Conservation (phyloP, 225 moss, liverwort and hornwort genomes). For the Ulota crispa region DNA sequence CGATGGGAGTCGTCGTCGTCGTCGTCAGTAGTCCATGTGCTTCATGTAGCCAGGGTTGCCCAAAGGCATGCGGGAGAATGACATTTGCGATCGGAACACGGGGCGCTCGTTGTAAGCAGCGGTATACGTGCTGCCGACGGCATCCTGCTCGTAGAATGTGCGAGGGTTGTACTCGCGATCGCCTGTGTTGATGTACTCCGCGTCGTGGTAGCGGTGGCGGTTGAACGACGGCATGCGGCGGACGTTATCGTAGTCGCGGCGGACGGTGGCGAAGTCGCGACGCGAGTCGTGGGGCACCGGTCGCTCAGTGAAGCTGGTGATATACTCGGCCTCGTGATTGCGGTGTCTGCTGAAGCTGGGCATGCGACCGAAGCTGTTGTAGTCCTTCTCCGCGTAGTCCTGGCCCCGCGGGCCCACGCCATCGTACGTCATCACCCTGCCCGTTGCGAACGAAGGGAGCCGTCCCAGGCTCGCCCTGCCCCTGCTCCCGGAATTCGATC, state of each 20-base stretch:
- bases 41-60: conserved; percentile 40
- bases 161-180: conserved; percentile 35
- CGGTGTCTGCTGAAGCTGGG: conserved; percentile 45
- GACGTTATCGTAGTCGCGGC: conserved; percentile 32
- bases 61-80: conserved; percentile 45
- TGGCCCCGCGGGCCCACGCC: conserved; percentile 31
- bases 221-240: conserved; percentile 55
- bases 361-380: conserved; percentile 40
- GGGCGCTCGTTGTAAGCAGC: conserved; percentile 36
- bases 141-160: conserved; percentile 28
- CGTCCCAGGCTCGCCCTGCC: conserved; percentile 41
- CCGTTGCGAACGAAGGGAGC: conserved; percentile 39
- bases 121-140: conserved; percentile 19
- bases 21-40: conserved; percentile 28
- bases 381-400: conserved; percentile 44
- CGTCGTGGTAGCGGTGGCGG: conserved; percentile 49
- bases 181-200: conserved; percentile 40
- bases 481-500: conserved; percentile 20
- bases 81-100: conserved; percentile 41
- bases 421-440: conserved; percentile 24
- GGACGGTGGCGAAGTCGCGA: conserved; percentile 17
- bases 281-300: conserved; percentile 5
- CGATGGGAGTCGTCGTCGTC: background rate
- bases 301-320: conserved; percentile 33
- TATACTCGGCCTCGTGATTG: conserved; percentile 52